Base-by-base conservation (phyloP, 2,329 filamentous ascomycete genomes). In the Dendrostoma leiphaemia region DNA sequence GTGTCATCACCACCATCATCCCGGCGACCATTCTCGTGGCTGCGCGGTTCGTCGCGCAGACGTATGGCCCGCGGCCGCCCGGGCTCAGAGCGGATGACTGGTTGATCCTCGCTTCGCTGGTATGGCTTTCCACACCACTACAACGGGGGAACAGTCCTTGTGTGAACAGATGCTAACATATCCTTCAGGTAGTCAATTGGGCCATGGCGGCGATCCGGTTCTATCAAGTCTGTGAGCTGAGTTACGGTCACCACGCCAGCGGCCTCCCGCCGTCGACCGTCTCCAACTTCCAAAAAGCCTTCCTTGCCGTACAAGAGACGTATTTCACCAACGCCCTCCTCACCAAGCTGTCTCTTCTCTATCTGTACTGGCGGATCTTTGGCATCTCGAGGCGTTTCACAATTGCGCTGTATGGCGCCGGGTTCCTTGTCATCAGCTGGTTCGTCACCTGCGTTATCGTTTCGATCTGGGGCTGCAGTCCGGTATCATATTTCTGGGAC, bases 401-500 rank as follows among this genome's bases (percentile, higher is more conserved):
- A 17, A 12, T 34, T 17, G 29, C 40, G 2, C 38, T 51, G n/a
- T 44, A 23, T 13, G 48, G 17, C 28, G 31, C 28, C n/a, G 28
- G 37, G 8, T 19, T 31, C 19, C 28, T 51, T 3, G 48, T 51
- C 17, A 29, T 51, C 21, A 35, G 17, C 37, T 51, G 44, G 19
- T 51, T 51, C 38, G 6, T 51, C 28, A 26, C 44, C 4, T 43
- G 37, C 19, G 48, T 51, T 4, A 8, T 32, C 15, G n/a, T 51
- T 12, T 43, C 48, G 4, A 17, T 51, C 13, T 12, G 9, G 3
- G 48, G 48, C 26, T 51, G 48, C n/a, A 26, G 34, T 17, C 48
- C 48, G 7, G 48, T 51, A 6, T 51, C 48, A 7, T 51, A 51
- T 13, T 51, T 51, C 38, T 51, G 48, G 48, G 19, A 51, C 31